Conservation (phyloP, 305 asterid species). For the Fraxinus platypoda region DNA sequence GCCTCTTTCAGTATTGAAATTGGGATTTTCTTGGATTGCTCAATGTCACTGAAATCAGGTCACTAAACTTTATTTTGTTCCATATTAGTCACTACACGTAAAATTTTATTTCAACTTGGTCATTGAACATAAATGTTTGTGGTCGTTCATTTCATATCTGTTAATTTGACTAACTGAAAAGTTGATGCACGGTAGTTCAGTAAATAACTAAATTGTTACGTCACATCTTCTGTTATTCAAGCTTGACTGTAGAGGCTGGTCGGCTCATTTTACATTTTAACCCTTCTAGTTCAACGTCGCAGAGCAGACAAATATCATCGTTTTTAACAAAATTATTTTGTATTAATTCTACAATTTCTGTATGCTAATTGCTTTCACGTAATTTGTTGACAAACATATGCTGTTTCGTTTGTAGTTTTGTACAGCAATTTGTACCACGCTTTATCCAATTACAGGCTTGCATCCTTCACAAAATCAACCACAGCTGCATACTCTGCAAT, state of each 20-base stretch:
- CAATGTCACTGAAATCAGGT: slow-evolving; percentile 9
- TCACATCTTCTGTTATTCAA: not conserved
- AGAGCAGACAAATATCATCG: not conserved
- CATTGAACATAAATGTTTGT: not conserved
- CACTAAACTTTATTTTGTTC: not conserved
- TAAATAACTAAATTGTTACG: not conserved
- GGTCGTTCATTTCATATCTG: not conserved
- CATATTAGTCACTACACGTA: not conserved
- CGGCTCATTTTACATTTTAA: not conserved
- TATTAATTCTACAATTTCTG: not conserved
- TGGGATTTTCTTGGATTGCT: slow-evolving; percentile 56
- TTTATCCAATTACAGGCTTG: slow-evolving; percentile 16
- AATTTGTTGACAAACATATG: not conserved
- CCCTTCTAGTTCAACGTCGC: too few relatives aligned
- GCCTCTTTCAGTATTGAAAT: slow-evolving; percentile 8
- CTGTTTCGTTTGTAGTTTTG: not conserved
- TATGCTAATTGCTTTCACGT: not conserved
- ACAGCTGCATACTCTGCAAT: slow-evolving; percentile 33
- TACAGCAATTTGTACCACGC: slow-evolving; percentile 10
- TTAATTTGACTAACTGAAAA: not conserved
- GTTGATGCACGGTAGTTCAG: not conserved
- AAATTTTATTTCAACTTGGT: not conserved
- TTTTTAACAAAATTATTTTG: not conserved
- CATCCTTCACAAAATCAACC: slow-evolving; percentile 20
- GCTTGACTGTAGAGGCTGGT: not conserved